Evolutionary conservation across 345 rosid genomes (phyloP).

Genomic region (Acer saccharum): DNA sequence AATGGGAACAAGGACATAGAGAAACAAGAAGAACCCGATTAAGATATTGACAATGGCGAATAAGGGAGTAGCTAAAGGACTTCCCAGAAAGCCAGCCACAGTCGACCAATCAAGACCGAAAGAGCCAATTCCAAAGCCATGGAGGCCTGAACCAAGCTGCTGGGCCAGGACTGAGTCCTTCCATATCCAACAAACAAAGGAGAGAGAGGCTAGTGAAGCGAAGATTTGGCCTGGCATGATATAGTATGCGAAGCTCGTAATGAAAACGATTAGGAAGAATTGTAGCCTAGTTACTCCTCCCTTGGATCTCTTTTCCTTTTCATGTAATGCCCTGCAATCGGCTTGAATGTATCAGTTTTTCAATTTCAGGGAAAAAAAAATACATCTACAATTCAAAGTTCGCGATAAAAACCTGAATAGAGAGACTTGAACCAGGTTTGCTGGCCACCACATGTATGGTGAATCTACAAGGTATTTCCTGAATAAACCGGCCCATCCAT

Average conservation of each 20-base stretch:
- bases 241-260: constrained; percentile 39
- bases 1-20: constrained; percentile 57
- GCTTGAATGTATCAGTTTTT: constrained; percentile 24
- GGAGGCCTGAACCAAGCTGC: constrained; percentile 42
- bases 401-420: constrained; percentile 31
- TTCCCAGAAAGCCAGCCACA: constrained; percentile 37
- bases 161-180: constrained; percentile 28
- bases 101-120: constrained; percentile 52
- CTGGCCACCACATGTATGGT: constrained; percentile 70
- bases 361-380: background rate
- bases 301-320: constrained; percentile 34
- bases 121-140: constrained; percentile 50
- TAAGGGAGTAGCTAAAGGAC: constrained; percentile 43
- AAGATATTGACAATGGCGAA: constrained; percentile 45
- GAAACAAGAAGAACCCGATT: constrained; percentile 52
- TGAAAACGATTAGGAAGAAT: constrained; percentile 37
- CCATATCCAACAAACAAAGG: constrained; percentile 41
- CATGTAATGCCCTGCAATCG: constrained; percentile 57
- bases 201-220: constrained; percentile 29
- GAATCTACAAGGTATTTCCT: constrained; percentile 52
- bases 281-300: constrained; percentile 44
- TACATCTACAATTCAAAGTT: no score
- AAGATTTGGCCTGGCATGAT: constrained; percentile 38
- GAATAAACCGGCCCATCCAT: constrained; percentile 65
- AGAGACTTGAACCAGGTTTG: constrained; percentile 53